Percentiles rank a stretch among this genome's conserved stretches.
Conservation (phyloP, 2,329 filamentous ascomycete species). For the Pseudogymnoascus pannorum region DNA sequence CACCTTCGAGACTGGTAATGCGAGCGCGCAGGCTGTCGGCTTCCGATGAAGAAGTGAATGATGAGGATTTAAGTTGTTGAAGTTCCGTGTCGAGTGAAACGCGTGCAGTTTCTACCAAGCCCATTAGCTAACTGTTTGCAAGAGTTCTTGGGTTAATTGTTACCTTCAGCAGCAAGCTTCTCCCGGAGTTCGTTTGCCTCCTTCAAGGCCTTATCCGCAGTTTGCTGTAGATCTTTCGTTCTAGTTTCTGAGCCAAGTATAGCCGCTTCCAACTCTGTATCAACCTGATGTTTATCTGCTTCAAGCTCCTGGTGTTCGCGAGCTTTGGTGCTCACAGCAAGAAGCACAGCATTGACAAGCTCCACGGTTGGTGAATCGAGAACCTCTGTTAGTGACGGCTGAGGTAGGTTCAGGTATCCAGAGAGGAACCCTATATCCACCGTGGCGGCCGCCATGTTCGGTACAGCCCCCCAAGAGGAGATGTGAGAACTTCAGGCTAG, state of each 20-base stretch:
- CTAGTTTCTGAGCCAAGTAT: constrained; percentile 78
- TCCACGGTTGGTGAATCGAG: constrained; percentile 67
- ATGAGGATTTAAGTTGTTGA: constrained; percentile 66
- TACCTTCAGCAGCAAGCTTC: constrained; percentile 77
- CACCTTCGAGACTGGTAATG: constrained; percentile 79
- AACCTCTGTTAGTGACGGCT: constrained; percentile 53
- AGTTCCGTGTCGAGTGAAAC: constrained; percentile 76
- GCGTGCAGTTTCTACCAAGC: constrained; percentile 61
- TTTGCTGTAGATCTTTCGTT: constrained; percentile 71
- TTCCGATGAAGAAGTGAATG: constrained; percentile 66
- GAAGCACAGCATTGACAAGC: constrained; percentile 67
- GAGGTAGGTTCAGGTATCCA: constrained; percentile 61
- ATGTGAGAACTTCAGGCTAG: background rate
- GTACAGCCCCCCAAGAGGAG: background rate
- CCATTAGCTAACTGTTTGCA: constrained; percentile 15
- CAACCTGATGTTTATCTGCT: constrained; percentile 78
- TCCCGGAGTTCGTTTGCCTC: constrained; percentile 75
- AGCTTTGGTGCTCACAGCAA: constrained; percentile 68
- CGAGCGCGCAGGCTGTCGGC: constrained; percentile 72
- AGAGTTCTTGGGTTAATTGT: constrained; percentile 4
- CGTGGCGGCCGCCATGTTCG: constrained; percentile 50
- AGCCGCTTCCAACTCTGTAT: constrained; percentile 89
- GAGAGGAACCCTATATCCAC: constrained; percentile 69
- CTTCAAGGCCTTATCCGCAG: constrained; percentile 73
- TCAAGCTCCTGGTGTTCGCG: constrained; percentile 75